phyloP scores from a whole-genome alignment of 768 basidiomycete genomes.

The Rhizopogon salebrosus region DNA sequence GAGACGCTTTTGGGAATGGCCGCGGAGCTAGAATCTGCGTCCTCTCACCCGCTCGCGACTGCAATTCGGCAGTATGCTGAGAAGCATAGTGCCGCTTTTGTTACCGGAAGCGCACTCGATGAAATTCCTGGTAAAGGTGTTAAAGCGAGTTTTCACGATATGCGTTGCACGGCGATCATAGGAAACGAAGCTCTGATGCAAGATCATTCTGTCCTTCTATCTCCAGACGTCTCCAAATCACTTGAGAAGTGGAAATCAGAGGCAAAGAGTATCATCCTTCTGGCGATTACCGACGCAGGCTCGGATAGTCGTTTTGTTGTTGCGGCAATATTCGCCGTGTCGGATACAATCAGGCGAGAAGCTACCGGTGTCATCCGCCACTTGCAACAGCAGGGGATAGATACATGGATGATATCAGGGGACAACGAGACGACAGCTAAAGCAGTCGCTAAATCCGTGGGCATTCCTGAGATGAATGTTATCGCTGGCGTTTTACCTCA shows the following conservation, averaged over 20 bases:
- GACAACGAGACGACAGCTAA: constrained; percentile 66
- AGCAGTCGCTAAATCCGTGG: constrained; percentile 64
- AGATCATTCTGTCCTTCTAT: constrained; percentile 38
- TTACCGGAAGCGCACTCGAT: constrained; percentile 35
- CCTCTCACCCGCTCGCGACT: constrained; percentile 60
- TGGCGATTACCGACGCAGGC: constrained; percentile 35
- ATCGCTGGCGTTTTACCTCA: constrained; percentile 79
- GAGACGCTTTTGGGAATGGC: constrained; percentile 48
- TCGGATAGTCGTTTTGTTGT: constrained; percentile 23
- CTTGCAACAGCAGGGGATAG: constrained; percentile 49
- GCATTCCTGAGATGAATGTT: constrained; percentile 62
- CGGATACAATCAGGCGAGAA: constrained; percentile 59
- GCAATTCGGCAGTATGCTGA: constrained; percentile 52
- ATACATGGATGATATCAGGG: constrained; percentile 79
- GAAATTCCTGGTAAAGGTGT: constrained; percentile 69
- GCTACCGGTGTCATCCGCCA: constrained; percentile 48
- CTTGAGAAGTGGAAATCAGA: constrained; percentile 54
- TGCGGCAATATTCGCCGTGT: constrained; percentile 53
- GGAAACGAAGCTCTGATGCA: constrained; percentile 68
- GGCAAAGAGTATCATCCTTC: constrained; percentile 67
- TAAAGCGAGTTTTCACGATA: constrained; percentile 38
- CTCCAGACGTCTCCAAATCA: constrained; percentile 19
- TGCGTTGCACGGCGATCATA: constrained; percentile 46
- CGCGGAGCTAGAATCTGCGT: constrained; percentile 47
- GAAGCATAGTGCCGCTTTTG: constrained; percentile 23